phyloP scores from a whole-genome alignment of 208 protist species.

The Leishmania tarentolae region DNA sequence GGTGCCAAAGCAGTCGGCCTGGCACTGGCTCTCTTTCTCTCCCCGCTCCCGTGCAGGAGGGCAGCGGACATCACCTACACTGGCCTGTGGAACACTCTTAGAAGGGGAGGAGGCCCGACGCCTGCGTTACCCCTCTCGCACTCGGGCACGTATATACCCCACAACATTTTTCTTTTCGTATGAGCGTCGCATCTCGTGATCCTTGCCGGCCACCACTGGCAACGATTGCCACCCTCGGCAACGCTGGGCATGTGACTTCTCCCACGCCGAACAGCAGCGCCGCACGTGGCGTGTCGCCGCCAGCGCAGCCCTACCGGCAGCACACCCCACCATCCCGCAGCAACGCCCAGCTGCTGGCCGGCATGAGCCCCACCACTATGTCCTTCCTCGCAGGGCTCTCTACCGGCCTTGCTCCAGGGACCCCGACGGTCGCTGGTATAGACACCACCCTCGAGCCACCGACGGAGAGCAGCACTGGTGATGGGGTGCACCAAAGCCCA shows the following conservation, averaged over 20 bases:
- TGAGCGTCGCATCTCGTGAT: not conserved
- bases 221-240: not conserved
- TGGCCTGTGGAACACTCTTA: not conserved
- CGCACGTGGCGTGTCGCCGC: not conserved
- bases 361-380: conserved; percentile 7
- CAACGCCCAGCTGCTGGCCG: conserved; percentile 18
- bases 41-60: not conserved
- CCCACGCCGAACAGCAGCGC: not conserved
- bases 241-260: not conserved
- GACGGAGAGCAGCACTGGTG: not conserved
- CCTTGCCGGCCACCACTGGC: not conserved
- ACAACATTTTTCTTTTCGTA: not conserved
- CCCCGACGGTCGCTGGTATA: not conserved
- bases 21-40: not conserved
- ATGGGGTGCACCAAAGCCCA: not conserved
- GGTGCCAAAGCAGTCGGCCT: not conserved
- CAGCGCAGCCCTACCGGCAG: not conserved
- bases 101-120: not conserved
- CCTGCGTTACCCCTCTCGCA: not conserved
- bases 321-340: conserved; percentile 6
- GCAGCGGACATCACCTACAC: not conserved
- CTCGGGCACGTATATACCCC: not conserved
- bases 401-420: not conserved
- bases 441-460: not conserved
- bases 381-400: not conserved